Percentiles rank a stretch among this genome's conserved stretches.
phyloP scores from a whole-genome alignment of 2,329 filamentous ascomycete genomes.

The Iodosphaeria phyllophila region DNA sequence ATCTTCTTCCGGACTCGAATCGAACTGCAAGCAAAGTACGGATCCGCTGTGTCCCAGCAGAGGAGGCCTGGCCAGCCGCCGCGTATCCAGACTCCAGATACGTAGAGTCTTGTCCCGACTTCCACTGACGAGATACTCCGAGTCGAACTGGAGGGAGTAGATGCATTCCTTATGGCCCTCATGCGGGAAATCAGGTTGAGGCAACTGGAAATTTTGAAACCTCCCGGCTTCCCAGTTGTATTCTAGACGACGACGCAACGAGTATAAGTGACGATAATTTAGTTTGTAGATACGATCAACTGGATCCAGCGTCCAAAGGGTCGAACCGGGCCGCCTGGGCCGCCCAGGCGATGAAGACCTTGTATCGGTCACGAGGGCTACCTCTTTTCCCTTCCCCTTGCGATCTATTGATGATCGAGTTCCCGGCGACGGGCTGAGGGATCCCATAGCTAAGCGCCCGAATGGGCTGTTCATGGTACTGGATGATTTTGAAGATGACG shows the following conservation, averaged over 20 bases:
- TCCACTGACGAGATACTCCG: conserved; percentile 77
- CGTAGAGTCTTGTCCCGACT: conserved; percentile 77
- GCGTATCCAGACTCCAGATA: conserved; percentile 76
- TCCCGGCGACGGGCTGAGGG: conserved; percentile 6
- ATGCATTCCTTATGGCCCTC: conserved; percentile 88
- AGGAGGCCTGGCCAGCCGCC: conserved; percentile 56
- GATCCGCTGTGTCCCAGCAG: conserved; percentile 65
- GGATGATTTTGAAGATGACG: conserved; percentile 12
- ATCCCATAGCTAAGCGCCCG: conserved; percentile 7
- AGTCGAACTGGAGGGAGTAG: conserved; percentile 80
- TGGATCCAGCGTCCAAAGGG: conserved; percentile 31
- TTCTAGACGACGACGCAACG: conserved; percentile 68
- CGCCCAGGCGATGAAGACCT: conserved; percentile 2
- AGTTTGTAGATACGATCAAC: conserved; percentile 37
- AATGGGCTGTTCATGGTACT: conserved; percentile 13
- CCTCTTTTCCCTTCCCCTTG: conserved; percentile 16
- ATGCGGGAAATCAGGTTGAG: conserved; percentile 59
- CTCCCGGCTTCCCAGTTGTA: conserved; percentile 78
- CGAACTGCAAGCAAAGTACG: conserved; percentile 88
- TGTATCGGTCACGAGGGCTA: conserved; percentile 3
- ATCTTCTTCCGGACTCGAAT: conserved; percentile 71
- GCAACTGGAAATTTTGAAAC: conserved; percentile 75
- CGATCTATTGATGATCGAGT: no score
- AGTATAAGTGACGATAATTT: conserved; percentile 89
- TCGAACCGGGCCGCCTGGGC: conserved; percentile 20